Percentiles rank a stretch among this genome's conserved stretches.
phyloP scores from a whole-genome alignment of 495 filamentous ascomycete genomes.

The Trichocladium uniseriatum region DNA sequence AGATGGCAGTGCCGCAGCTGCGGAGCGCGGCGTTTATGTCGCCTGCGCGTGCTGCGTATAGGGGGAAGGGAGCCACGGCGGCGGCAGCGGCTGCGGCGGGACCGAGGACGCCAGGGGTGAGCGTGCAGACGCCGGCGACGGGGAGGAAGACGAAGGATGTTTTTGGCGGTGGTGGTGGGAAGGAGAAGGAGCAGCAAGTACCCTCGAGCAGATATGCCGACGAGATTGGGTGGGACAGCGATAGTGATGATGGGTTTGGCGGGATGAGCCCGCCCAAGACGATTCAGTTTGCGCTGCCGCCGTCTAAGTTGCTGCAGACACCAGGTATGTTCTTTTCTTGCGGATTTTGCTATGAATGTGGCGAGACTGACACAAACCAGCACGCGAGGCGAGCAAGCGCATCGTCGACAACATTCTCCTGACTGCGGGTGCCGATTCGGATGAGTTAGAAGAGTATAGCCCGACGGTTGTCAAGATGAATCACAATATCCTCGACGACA shows the following conservation, averaged over 20 bases:
- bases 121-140: constrained; percentile 60
- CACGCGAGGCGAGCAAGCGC: constrained; percentile 78
- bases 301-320: constrained; percentile 78
- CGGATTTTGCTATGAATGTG: not conserved
- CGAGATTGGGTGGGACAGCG: constrained; percentile 57
- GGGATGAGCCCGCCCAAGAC: constrained; percentile 90
- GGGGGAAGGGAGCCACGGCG: constrained; percentile 12
- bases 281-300: constrained; percentile 90
- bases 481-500: constrained; percentile 57
- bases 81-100: constrained; percentile 8
- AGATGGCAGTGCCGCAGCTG: constrained; percentile 69
- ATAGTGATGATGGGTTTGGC: constrained; percentile 49
- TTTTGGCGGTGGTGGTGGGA: constrained; percentile 18
- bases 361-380: constrained; percentile 33
- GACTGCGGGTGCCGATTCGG: constrained; percentile 66
- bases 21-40: constrained; percentile 81
- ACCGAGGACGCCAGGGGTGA: constrained; percentile 63
- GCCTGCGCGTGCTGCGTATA: constrained; percentile 37
- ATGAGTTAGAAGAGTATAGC: constrained; percentile 51
- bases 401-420: constrained; percentile 87
- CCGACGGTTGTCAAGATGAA: constrained; percentile 66
- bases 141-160: constrained; percentile 37
- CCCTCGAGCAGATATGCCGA: constrained; percentile 34
- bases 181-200: constrained; percentile 7
- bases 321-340: constrained; percentile 50